Evolutionary conservation across 345 rosid species (phyloP), one percentile per base, ranked within the genome.

Genomic region (Citropsis articulata): DNA sequence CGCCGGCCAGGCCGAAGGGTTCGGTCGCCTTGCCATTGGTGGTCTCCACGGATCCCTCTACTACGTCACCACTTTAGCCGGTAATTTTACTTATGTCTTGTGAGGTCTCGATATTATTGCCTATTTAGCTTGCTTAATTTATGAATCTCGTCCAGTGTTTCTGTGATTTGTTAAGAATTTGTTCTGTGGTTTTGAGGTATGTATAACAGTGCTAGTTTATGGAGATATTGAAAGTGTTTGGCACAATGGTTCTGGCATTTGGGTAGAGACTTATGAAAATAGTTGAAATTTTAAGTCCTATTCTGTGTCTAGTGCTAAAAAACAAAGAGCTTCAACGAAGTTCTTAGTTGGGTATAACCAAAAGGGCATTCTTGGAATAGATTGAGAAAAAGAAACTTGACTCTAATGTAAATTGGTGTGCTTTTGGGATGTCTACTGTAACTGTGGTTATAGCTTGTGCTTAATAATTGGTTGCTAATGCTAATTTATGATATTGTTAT

Each of bases 1-100:
- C 53, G 94, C 99, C 38, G 90, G 89, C 66, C 91, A 90, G 45
- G 97, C 97, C 12, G 94, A 96, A 78, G 99, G 99, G 31, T 94
- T 94, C 62, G 98, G 99, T 42, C 92, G 90, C 74, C 76, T 69
- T 66, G 94, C 99, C 77, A 80, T 89, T 48, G 99, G 99, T 53
- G 99, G 99, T 56, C 90, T 94, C 61, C 87, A 81, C 59, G 97
- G 98, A 24, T 85, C 87, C 21, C 77, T 94, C 69, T 90, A 87
- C 75, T 84, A 30, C 65, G 98, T 96, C 87, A 89, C 88, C 81
- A 85, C 91, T 75, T 79, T 96, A 78, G 86, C 88, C 21, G 99
- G 98, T 94, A 74, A 35, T 67, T 38, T 2, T 10, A 38, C 40
- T 64, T 64, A 6, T 64, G 12, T 14, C 35, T 64, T 18, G n/a